Evolutionary conservation across 73 alveolate genomes (phyloP).

Genomic region (Tetrahymena borealis): DNA sequence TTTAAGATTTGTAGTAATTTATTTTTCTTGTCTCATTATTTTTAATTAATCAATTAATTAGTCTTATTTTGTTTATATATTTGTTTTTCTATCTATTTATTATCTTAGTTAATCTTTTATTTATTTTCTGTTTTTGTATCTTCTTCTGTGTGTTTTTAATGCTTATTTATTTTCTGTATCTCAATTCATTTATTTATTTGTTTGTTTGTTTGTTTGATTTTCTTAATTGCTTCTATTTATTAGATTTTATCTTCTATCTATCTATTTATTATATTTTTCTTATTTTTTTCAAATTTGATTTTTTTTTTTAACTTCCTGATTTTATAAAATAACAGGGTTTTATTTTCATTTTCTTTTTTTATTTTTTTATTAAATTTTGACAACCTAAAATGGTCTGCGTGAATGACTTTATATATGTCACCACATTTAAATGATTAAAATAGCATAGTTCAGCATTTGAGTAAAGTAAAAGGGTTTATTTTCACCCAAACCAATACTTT

Average conservation of each 20-base stretch:
- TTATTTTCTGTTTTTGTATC: too few species aligned
- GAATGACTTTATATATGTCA: background rate
- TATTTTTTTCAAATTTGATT: background rate
- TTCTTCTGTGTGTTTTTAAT: too few species aligned
- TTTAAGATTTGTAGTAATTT: too few species aligned
- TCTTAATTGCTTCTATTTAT: background rate
- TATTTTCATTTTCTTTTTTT: background rate
- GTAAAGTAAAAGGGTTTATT: background rate
- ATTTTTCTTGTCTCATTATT: too few species aligned
- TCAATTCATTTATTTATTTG: too few species aligned
- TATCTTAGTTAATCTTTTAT: too few species aligned
- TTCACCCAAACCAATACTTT: background rate
- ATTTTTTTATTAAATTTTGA: background rate
- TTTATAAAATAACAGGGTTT: background rate
- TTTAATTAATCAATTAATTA: too few species aligned
- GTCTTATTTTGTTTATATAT: too few species aligned
- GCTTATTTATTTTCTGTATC: too few species aligned
- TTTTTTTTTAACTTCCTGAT: background rate
- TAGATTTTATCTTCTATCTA: background rate
- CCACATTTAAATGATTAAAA: background rate
- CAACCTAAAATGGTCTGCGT: background rate
- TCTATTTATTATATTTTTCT: background rate
- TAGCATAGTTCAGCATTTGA: background rate
- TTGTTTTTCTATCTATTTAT: too few species aligned
- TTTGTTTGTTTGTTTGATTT: background rate